Evolutionary conservation across 2,329 filamentous ascomycete species (phyloP).

Genomic region (Pseudofabraea citricarpa): DNA sequence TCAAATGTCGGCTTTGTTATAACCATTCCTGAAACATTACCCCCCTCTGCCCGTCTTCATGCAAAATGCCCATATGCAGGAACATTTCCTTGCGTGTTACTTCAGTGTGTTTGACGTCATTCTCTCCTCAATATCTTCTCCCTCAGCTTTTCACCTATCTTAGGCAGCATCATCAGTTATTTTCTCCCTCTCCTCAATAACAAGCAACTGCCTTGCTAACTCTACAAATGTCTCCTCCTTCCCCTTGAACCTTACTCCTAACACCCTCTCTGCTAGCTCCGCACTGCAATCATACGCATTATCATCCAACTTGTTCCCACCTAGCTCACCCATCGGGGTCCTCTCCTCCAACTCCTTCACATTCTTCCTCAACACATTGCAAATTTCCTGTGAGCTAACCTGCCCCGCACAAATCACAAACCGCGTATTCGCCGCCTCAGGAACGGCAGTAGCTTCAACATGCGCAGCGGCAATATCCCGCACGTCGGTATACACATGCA

Average conservation of each 20-base stretch:
- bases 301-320: constrained; percentile 6
- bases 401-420: constrained; percentile 56
- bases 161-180: too few species aligned
- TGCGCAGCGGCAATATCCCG: constrained; percentile 56
- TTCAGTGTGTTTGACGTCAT: not conserved
- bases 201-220: constrained; percentile 19
- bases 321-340: constrained; percentile 37
- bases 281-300: constrained; percentile 12
- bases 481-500: constrained; percentile 49
- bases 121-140: not conserved
- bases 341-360: constrained; percentile 44
- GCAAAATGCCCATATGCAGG: not conserved
- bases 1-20: too few species aligned
- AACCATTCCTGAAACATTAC: not conserved
- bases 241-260: constrained; percentile 11
- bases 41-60: not conserved
- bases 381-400: constrained; percentile 55
- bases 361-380: constrained; percentile 45
- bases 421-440: constrained; percentile 52
- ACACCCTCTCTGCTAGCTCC: constrained; percentile 8
- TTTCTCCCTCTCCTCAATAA: constrained; percentile 13
- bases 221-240: constrained; percentile 21
- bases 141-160: not conserved
- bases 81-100: not conserved
- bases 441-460: constrained; percentile 49